These are phyloP conservation scores for Phytopythium delawarense DNA, from an alignment of 352 stramenopile genomes.

Conservation along the genomic window DNA sequence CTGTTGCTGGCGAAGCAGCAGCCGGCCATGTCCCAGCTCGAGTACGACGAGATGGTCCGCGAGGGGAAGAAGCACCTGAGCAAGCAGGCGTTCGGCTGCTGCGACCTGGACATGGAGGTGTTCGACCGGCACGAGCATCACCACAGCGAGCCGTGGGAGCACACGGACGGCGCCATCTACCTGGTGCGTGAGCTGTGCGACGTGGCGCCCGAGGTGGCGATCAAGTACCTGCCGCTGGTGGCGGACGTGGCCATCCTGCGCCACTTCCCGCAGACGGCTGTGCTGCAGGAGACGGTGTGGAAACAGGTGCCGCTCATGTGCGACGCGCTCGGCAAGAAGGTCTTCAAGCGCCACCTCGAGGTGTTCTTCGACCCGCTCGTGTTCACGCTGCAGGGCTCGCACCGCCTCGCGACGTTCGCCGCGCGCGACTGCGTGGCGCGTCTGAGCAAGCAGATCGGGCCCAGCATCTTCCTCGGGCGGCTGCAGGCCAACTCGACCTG, in stretches of 20 bases:
- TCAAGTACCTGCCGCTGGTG: slow-evolving; percentile 48
- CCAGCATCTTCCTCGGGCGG: slow-evolving; percentile 76
- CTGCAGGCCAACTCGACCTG: slow-evolving; percentile 67
- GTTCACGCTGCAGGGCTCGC: slow-evolving; percentile 71
- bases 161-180: slow-evolving; percentile 95
- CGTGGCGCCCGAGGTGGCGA: slow-evolving; percentile 47
- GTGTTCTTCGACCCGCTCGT: slow-evolving; percentile 81
- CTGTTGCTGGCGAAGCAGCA: slow-evolving; percentile 89
- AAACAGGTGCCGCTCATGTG: slow-evolving; percentile 79
- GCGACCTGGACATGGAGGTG: slow-evolving; percentile 93
- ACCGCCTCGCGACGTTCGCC: slow-evolving; percentile 65
- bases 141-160: slow-evolving; percentile 92
- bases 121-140: slow-evolving; percentile 84
- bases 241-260: slow-evolving; percentile 73
- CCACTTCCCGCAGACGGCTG: slow-evolving; percentile 68
- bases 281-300: slow-evolving; percentile 82
- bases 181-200: slow-evolving; percentile 91
- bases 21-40: slow-evolving; percentile 88
- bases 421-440: slow-evolving; percentile 71
- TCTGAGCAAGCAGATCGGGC: slow-evolving; percentile 75
- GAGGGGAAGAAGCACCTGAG: slow-evolving; percentile 90
- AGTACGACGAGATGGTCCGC: slow-evolving; percentile 91
- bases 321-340: slow-evolving; percentile 68
- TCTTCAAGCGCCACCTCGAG: slow-evolving; percentile 83
- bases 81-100: slow-evolving; percentile 94